A percentile compares a stretch with the other conserved stretches of the same genome.
Evolutionary conservation across 2,329 filamentous ascomycete genomes (phyloP).

Genomic region (Colletotrichum graminicola): DNA sequence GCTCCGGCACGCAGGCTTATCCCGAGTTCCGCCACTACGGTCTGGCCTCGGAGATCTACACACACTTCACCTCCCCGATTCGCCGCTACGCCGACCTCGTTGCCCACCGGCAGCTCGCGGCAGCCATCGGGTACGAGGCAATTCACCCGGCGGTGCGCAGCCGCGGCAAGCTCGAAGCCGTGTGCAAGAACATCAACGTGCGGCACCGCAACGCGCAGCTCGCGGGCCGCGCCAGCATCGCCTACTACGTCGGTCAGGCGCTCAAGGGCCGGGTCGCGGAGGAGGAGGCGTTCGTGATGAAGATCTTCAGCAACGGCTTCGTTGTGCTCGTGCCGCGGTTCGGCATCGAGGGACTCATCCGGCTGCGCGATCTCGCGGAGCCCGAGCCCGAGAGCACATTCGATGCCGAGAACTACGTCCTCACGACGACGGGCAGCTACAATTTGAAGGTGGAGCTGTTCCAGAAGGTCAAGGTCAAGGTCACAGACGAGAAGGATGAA

Average conservation of each 20-base stretch:
- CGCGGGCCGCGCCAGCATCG: constrained; percentile 91
- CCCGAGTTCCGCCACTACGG: constrained; percentile 98
- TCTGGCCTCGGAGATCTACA: constrained; percentile 96
- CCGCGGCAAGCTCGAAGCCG: constrained; percentile 86
- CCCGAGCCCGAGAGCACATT: constrained; percentile 84
- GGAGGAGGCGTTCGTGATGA: constrained; percentile 96
- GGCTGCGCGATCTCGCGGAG: constrained; percentile 84
- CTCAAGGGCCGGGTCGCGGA: constrained; percentile 82
- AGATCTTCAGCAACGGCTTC: constrained; percentile 96
- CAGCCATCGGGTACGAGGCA: constrained; percentile 92
- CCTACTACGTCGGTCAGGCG: constrained; percentile 98
- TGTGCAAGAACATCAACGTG: constrained; percentile 98
- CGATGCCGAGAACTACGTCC: constrained; percentile 86
- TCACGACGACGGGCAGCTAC: constrained; percentile 70
- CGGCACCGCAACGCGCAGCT: constrained; percentile 97
- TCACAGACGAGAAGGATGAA: constrained; percentile 94
- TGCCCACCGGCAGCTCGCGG: constrained; percentile 92
- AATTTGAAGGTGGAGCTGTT: constrained; percentile 82
- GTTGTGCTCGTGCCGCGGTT: constrained; percentile 97
- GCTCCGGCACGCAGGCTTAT: constrained; percentile 90
- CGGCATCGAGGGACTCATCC: constrained; percentile 92
- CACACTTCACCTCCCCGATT: constrained; percentile 97
- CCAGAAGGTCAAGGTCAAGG: constrained; percentile 88
- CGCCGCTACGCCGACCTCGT: constrained; percentile 97
- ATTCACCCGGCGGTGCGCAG: constrained; percentile 86